Base-by-base conservation (phyloP, 495 filamentous ascomycete species). In the Aspergillus ellipticus region DNA sequence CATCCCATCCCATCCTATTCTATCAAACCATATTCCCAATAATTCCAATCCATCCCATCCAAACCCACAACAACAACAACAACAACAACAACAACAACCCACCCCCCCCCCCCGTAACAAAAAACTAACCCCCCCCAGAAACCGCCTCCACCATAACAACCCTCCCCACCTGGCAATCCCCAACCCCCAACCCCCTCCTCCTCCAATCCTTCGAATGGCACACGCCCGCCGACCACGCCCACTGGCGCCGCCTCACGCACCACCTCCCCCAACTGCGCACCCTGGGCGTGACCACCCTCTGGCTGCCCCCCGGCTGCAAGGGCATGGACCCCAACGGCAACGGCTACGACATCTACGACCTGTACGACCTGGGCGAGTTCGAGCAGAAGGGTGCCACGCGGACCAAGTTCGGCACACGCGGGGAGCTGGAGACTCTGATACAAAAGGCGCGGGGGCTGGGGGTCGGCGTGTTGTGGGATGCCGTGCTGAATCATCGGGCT, bases 301-400 rank as follows among this genome's bases (percentile, higher is more conserved):
- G 87, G 85, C 73, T 89, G 5, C 87, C 87, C 6, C 87, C 87
- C 0, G 88, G 79, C 50, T 90, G 87, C 71, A 90, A 89, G 68
- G 85, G 79, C 3, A 80, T 81, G 59, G 82, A 77, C 37, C 75
- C 77, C 1, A 49, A 75, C 4, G 83, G 83, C 19, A 88, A 87
- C 60, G 87, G 87, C 19, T 89, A 89, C 62, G 87, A 89, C 65
- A 80, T 88, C 63, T 89, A 90, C 51, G 86, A 90, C 60, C 68
- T 90, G 4, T 90, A 85, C 60, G 87, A 90, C 54, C 72, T 89
- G n/a, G 87, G 87, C 31, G 87, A 90, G 60, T 90, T 89, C 58
- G 79, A 89, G 57, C 86, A 89, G 59, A 89, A 89, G 63, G 84
- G 84, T 28, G 60, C 68, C 3, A 61, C 73, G n/a, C 70, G 70